These are phyloP conservation scores for Coemansia sp. DNA, from an alignment of 192 early-diverging fungal genomes.

Conservation along the genomic window DNA sequence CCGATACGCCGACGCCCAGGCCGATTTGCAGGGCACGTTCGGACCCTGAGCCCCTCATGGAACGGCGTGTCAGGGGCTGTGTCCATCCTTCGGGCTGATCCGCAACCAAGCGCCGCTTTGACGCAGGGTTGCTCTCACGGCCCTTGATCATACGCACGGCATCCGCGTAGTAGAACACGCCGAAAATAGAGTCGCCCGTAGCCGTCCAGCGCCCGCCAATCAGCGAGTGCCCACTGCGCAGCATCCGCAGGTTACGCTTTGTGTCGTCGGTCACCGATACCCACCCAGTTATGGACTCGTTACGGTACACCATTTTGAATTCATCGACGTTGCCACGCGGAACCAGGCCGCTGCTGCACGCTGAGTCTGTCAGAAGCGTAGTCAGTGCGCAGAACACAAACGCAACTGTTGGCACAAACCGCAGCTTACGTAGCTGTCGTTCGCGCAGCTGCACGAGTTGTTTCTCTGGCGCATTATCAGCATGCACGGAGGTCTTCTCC, in stretches of 20 bases:
- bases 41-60: slow-evolving; percentile 15
- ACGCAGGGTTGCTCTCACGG: slow-evolving; percentile 16
- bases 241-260: slow-evolving; percentile 61
- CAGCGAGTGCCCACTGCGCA: slow-evolving; percentile 87
- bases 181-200: slow-evolving; percentile 74
- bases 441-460: background rate
- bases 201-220: slow-evolving; percentile 77
- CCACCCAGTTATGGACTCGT: slow-evolving; percentile 84
- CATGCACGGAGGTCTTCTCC: background rate
- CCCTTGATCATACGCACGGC: slow-evolving; percentile 61
- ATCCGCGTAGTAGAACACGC: slow-evolving; percentile 79
- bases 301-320: slow-evolving; percentile 61
- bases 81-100: background rate
- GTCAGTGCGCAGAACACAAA: slow-evolving; percentile 17
- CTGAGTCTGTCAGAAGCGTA: slow-evolving; percentile 47
- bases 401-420: slow-evolving; percentile 18
- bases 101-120: background rate
- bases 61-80: background rate
- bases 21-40: slow-evolving; percentile 64
- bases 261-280: slow-evolving; percentile 63
- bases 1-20: slow-evolving; percentile 78
- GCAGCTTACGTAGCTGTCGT: slow-evolving; percentile 19
- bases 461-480: background rate
- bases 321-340: slow-evolving; percentile 35
- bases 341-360: slow-evolving; percentile 54